Evolutionary conservation across 2,329 filamentous ascomycete species (phyloP), one percentile per base, ranked within the genome.

Genomic region (Aspergillus sp.): DNA sequence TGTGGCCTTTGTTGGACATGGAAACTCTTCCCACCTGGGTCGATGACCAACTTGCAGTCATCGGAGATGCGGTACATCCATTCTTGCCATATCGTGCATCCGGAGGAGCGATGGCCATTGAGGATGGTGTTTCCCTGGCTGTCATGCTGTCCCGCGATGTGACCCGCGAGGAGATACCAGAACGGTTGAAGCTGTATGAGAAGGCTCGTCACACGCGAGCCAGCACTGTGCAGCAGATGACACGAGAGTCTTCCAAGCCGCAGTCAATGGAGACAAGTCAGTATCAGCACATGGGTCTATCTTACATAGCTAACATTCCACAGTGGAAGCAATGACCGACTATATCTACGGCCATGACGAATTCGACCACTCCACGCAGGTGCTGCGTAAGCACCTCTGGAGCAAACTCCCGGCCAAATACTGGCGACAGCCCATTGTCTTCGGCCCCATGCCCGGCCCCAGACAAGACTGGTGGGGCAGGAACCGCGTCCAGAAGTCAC

Each of bases 61-160:
- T 90, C 0, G 88, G 88, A 0, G 88, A 90, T 68, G 86, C 88
- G 0, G 88, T 86, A 0, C 88, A 91, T 69, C 87, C 88, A 0
- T 89, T 90, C 66, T 75, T 87, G 0, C 88, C 87, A 13, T 83
- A 86, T 62, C 84, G 86, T 72, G 86, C 82, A 0, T 86, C 88
- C 68, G 88, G 87, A 2, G 88, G 82, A 8, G 86, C 76, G 0
- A 78, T 84, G 59, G 88, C 88, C 0, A 89, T 90, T 47, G 88
- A 91, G 69, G 88, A 91, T 62, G 87, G 83, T 0, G 84, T 83
- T 0, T 81, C 86, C 0, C 69, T 91, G 0, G 81, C 80, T 0
- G 81, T 83, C 1, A 77, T 90, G 6, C 75, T 90, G 0, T 81
- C 82, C 0, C 63, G 65, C 0, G 82, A 80, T 0, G 82, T 82